Percentiles rank a stretch among this genome's conserved stretches.
Evolutionary conservation across 2,329 filamentous ascomycete genomes (phyloP).

Genomic region (Colletotrichum tamarilloi): DNA sequence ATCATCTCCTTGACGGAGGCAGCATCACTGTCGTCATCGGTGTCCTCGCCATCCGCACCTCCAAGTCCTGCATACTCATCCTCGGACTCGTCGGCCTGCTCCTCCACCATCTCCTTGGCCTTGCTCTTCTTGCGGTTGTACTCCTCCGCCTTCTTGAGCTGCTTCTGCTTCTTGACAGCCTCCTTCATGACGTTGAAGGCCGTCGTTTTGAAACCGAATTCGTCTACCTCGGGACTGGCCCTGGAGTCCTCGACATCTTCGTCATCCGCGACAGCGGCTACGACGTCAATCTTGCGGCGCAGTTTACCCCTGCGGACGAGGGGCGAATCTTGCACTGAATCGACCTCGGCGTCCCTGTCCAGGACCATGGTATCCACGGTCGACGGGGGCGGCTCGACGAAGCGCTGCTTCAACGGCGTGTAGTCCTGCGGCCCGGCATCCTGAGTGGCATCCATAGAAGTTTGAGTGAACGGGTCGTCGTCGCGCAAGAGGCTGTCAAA

Average conservation of each 20-base stretch:
- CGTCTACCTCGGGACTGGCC: slow-evolving; percentile 43
- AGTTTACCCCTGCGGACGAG: slow-evolving; percentile 70
- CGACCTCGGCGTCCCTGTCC: slow-evolving; percentile 47
- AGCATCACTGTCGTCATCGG: slow-evolving; percentile 78
- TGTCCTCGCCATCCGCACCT: slow-evolving; percentile 88
- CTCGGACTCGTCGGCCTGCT: slow-evolving; percentile 96
- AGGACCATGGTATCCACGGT: slow-evolving; percentile 78
- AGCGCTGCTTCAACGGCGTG: slow-evolving; percentile 77
- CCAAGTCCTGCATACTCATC: slow-evolving; percentile 97
- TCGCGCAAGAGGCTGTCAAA: slow-evolving; percentile 67
- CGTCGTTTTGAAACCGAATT: slow-evolving; percentile 51
- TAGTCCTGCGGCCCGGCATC: slow-evolving; percentile 81
- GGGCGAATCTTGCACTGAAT: slow-evolving; percentile 70
- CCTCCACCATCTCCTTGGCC: slow-evolving; percentile 87
- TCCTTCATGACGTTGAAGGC: slow-evolving; percentile 80
- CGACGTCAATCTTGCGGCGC: slow-evolving; percentile 53
- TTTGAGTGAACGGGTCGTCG: slow-evolving; percentile 62
- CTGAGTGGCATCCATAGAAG: slow-evolving; percentile 82
- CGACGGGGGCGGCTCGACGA: slow-evolving; percentile 72
- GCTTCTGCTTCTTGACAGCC: slow-evolving; percentile 66
- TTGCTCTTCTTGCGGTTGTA: slow-evolving; percentile 90
- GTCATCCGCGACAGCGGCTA: slow-evolving; percentile 53
- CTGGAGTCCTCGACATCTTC: slow-evolving; percentile 47
- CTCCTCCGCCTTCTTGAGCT: slow-evolving; percentile 60
- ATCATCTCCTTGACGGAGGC: slow-evolving; percentile 86